A percentile compares a stretch with the other conserved stretches of the same genome.
Evolutionary conservation across 176 grass and related monocot genomes (phyloP).

Genomic region (Triticum turgidum): DNA sequence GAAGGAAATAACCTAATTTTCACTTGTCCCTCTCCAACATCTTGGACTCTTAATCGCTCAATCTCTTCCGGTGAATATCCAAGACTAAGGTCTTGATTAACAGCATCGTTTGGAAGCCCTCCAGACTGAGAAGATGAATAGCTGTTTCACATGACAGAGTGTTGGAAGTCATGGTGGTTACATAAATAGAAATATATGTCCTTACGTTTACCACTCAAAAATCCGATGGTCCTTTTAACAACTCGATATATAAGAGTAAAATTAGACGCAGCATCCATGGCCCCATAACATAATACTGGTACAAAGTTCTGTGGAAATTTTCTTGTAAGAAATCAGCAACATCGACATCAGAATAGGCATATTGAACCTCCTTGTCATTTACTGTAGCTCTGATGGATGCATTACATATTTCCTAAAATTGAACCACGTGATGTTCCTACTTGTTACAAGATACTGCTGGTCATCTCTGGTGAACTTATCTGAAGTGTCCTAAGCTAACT

Average conservation of each 20-base stretch:
- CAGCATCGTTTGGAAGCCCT: slow-evolving; percentile 46
- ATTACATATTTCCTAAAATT: neutral
- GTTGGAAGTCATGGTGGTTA: slow-evolving; percentile 16
- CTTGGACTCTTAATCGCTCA: slow-evolving; percentile 63
- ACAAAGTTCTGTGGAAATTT: neutral
- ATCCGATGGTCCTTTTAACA: neutral
- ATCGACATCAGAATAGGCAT: neutral
- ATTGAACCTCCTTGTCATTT: neutral
- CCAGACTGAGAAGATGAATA: slow-evolving; percentile 84
- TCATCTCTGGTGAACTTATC: slow-evolving; percentile 7
- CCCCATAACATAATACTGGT: neutral
- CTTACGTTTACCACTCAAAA: neutral
- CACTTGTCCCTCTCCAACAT: slow-evolving; percentile 90
- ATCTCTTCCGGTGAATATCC: slow-evolving; percentile 66
- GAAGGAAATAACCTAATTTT: slow-evolving; percentile 75
- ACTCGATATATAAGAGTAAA: neutral
- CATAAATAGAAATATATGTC: too few relatives aligned
- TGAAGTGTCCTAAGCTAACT: neutral
- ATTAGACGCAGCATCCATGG: neutral
- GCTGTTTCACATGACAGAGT: slow-evolving; percentile 44
- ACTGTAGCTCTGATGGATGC: neutral
- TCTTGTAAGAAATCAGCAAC: neutral
- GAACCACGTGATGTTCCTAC: neutral
- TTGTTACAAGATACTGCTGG: neutral
- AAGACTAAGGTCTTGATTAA: slow-evolving; percentile 43